Percentiles rank a stretch among this genome's conserved stretches.
Evolutionary conservation across 768 basidiomycete species (phyloP).

Genomic region (Collybiopsis confluens): DNA sequence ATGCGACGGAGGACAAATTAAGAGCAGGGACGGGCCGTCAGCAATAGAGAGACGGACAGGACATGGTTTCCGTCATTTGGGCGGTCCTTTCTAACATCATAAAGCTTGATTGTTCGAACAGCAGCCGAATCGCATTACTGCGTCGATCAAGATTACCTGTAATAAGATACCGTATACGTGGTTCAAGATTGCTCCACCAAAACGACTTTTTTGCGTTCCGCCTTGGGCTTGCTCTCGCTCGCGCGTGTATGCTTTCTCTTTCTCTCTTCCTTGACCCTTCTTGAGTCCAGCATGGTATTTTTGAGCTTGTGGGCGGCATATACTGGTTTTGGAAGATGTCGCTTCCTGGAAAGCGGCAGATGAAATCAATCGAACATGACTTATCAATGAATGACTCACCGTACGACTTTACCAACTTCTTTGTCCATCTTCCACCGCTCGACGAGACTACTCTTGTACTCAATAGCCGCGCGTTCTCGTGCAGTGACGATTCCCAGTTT

Average conservation of each 20-base stretch:
- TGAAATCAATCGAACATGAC: slow-evolving; percentile 4
- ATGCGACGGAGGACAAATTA: too few species aligned
- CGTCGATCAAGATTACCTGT: too few species aligned
- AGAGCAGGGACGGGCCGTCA: too few species aligned
- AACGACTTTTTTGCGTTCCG: slow-evolving; percentile 87
- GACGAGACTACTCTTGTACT: slow-evolving; percentile 86
- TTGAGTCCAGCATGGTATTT: slow-evolving; percentile 87
- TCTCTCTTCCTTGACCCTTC: slow-evolving; percentile 89
- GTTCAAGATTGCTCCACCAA: slow-evolving; percentile 75
- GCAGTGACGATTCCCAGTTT: slow-evolving; percentile 89
- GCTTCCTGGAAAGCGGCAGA: slow-evolving; percentile 41
- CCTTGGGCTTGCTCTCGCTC: slow-evolving; percentile 82
- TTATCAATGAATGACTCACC: slow-evolving; percentile 43
- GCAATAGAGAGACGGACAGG: too few species aligned
- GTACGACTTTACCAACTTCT: slow-evolving; percentile 74
- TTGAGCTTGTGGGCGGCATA: slow-evolving; percentile 86
- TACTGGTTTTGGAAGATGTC: slow-evolving; percentile 89
- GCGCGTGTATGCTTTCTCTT: slow-evolving; percentile 84
- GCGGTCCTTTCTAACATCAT: too few species aligned
- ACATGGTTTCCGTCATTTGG: too few species aligned
- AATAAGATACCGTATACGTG: slow-evolving; percentile 4
- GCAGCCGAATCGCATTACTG: too few species aligned
- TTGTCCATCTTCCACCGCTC: slow-evolving; percentile 85
- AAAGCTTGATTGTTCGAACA: too few species aligned
- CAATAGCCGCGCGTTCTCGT: slow-evolving; percentile 85